Evolutionary conservation across 305 asterid species (phyloP).

Genomic region (Fraxinus albicans): DNA sequence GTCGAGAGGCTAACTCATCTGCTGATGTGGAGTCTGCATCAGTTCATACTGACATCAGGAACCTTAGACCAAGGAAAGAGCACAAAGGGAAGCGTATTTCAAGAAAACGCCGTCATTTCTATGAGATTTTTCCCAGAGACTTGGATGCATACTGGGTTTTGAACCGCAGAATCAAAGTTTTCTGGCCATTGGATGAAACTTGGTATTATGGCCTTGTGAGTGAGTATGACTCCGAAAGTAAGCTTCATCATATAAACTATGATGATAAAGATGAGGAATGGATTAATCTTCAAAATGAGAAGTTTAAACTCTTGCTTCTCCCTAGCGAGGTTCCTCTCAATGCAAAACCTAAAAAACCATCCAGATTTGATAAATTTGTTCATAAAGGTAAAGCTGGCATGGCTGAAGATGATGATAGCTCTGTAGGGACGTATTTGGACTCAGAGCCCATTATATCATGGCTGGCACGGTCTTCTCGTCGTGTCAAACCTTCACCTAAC

Average conservation of each 20-base stretch:
- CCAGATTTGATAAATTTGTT: conserved; percentile 30
- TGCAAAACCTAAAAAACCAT: conserved; percentile 39
- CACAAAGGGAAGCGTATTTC: conserved; percentile 51
- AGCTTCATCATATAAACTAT: conserved; percentile 81
- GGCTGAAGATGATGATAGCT: conserved; percentile 45
- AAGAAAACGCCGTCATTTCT: conserved; percentile 96
- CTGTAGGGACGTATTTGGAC: conserved; percentile 53
- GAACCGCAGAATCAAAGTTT: conserved; percentile 77
- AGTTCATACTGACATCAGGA: conserved; percentile 57
- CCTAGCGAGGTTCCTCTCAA: conserved; percentile 82
- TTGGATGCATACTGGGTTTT: conserved; percentile 76
- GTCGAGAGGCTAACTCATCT: conserved; percentile 42
- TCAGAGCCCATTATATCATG: conserved; percentile 92
- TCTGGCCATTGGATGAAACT: conserved; percentile 95
- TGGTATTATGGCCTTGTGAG: conserved; percentile 89
- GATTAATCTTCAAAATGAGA: conserved; percentile 84
- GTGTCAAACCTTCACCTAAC: conserved; percentile 59
- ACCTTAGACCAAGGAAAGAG: conserved; percentile 73
- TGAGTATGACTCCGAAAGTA: conserved; percentile 73
- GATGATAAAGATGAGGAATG: conserved; percentile 98
- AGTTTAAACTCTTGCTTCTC: conserved; percentile 84
- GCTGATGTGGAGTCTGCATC: conserved; percentile 52
- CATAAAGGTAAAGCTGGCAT: conserved; percentile 36
- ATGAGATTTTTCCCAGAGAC: conserved; percentile 61
- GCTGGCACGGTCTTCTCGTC: conserved; percentile 81